Percentiles rank a stretch among this genome's conserved stretches.
These are phyloP conservation scores for Monilinia aucupariae DNA, from an alignment of 2,329 filamentous ascomycete species.

Conservation along the genomic window DNA sequence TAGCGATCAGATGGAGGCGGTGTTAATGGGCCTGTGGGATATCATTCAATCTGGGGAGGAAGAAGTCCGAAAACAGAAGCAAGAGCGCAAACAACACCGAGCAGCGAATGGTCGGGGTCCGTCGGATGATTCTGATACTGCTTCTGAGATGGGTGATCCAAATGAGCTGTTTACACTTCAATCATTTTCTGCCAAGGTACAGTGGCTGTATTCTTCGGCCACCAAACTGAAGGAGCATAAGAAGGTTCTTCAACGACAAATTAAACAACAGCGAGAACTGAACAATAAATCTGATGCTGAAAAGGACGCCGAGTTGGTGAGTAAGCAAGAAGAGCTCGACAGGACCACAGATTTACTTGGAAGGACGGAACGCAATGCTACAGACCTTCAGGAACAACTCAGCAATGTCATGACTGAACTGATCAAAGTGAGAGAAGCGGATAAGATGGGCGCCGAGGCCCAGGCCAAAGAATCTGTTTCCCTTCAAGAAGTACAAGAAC, in stretches of 20 bases:
- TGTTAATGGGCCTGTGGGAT: conserved; percentile 48
- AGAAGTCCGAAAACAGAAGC: conserved; percentile 49
- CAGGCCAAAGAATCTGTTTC: conserved; percentile 25
- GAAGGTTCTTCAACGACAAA: conserved; percentile 79
- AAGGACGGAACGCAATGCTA: conserved; percentile 34
- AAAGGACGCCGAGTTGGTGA: conserved; percentile 58
- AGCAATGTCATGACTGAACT: conserved; percentile 35
- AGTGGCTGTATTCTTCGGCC: conserved; percentile 72
- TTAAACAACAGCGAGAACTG: conserved; percentile 90
- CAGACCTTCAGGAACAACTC: conserved; percentile 33
- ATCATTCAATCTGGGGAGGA: conserved; percentile 47
- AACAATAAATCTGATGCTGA: conserved; percentile 79
- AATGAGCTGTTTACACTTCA: conserved; percentile 64
- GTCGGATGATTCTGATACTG: conserved; percentile 56
- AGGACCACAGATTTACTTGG: conserved; percentile 36
- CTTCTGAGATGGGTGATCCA: conserved; percentile 53
- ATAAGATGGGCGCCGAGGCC: conserved; percentile 25
- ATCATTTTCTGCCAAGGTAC: conserved; percentile 73
- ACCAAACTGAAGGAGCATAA: conserved; percentile 81
- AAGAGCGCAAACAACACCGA: conserved; percentile 48
- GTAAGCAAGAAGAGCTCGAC: conserved; percentile 53
- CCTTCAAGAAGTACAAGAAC: conserved; percentile 24
- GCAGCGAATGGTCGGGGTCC: conserved; percentile 52
- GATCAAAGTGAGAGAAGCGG: conserved; percentile 30
- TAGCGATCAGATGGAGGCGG: conserved; percentile 51